Percentiles rank a stretch among this genome's conserved stretches.
phyloP scores from a whole-genome alignment of 2,329 filamentous ascomycete species.

The Macroventuria anomochaeta region DNA sequence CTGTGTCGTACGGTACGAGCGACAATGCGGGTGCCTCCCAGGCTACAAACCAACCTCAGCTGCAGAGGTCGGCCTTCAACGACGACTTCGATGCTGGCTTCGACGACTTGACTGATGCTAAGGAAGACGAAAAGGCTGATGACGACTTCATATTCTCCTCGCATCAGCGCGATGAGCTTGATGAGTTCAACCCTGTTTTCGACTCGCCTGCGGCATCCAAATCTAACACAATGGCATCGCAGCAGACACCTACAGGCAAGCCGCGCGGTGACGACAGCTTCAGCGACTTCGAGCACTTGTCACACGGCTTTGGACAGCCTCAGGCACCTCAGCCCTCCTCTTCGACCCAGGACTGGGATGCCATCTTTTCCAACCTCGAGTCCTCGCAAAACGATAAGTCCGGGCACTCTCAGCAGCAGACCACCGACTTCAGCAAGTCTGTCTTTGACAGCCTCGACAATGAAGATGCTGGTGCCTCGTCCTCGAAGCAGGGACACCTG shows the following conservation, averaged over 20 bases:
- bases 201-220: slow-evolving; percentile 67
- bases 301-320: slow-evolving; percentile 50
- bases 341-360: slow-evolving; percentile 83
- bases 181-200: slow-evolving; percentile 83
- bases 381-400: slow-evolving; percentile 49
- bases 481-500: slow-evolving; percentile 30
- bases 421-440: slow-evolving; percentile 46
- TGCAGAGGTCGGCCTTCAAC: slow-evolving; percentile 66
- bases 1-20: slow-evolving; percentile 46
- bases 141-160: slow-evolving; percentile 79
- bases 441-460: slow-evolving; percentile 47
- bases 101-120: slow-evolving; percentile 81
- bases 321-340: slow-evolving; percentile 51
- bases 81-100: slow-evolving; percentile 80
- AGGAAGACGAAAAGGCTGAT: slow-evolving; percentile 74
- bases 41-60: slow-evolving; percentile 41
- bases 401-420: slow-evolving; percentile 39
- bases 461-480: slow-evolving; percentile 40
- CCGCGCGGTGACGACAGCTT: slow-evolving; percentile 54
- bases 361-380: slow-evolving; percentile 85
- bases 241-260: slow-evolving; percentile 51
- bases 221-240: slow-evolving; percentile 55
- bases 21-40: slow-evolving; percentile 44
- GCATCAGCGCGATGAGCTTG: slow-evolving; percentile 66
- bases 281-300: slow-evolving; percentile 56